Base-by-base conservation (phyloP, 805 yeast species). In the Spencermartinsiella europaea region DNA sequence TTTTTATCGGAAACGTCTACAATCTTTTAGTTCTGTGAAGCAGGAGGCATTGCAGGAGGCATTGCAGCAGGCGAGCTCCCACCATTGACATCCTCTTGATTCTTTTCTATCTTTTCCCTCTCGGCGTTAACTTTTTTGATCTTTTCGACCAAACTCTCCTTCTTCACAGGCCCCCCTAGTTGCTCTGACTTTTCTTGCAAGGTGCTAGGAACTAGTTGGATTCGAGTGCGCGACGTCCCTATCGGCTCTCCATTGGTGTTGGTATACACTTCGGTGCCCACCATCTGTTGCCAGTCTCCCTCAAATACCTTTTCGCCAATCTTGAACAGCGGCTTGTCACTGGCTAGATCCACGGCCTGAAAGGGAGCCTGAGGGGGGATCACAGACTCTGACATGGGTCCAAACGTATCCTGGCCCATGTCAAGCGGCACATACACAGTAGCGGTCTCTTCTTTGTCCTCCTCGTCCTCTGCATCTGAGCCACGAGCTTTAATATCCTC, bases 241-340 rank as follows among this genome's bases (percentile, higher is more conserved):
- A 57, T 35, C 14, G 56, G 40, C 15, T 53, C 56, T 25, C 64
- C 65, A 12, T 64, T 65, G 17, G 47, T 43, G 14, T 53, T 51
- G n/a, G 65, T 55, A 22, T 65, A 75, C 36, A 78, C 59, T 51
- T 79, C 96, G 0, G 95, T 84, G 0, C 98, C 98, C 1, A 86
- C 81, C 2, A 87, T 64, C 45, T 76, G 76, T 37, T 74, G 72
- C 96, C 97, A 90, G 19, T 71, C 67, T 1, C 95, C 93, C 62
- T 80, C 78, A 61, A 79, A 87, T 3, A 86, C 64, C 34, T 74
- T 70, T 43, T 75, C 73, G 35, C 83, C 82, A 12, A 80, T 66
- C 55, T 76, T 79, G 38, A 81, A 70, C 17, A 81, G 58, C 3
- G 90, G 89, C 27, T 66, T 65, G 17, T 71, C 70, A 10, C 73